A percentile compares a stretch with the other conserved stretches of the same genome.
These are phyloP conservation scores for Intubia oerlemansii DNA, from an alignment of 2,329 filamentous ascomycete species.

Conservation along the genomic window DNA sequence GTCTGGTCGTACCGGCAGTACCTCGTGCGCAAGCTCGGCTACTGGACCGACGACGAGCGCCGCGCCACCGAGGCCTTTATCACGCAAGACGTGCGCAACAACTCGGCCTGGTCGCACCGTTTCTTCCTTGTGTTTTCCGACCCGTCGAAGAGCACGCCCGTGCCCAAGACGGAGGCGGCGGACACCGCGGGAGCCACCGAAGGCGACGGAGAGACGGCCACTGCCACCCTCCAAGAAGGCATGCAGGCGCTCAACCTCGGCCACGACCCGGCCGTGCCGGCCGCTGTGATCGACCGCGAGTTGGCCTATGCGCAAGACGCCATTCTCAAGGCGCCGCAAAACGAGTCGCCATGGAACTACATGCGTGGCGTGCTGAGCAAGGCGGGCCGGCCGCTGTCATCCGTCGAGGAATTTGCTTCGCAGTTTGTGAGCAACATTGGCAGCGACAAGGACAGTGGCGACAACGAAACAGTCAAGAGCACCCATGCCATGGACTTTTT, in stretches of 20 bases:
- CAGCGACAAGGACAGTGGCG: conserved; percentile 18
- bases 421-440: conserved; percentile 31
- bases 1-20: conserved; percentile 90
- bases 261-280: conserved; percentile 33
- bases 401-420: conserved; percentile 25
- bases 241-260: conserved; percentile 24
- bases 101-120: conserved; percentile 92
- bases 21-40: conserved; percentile 41
- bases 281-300: conserved; percentile 50
- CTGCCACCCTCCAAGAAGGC: background rate
- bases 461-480: conserved; percentile 30
- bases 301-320: conserved; percentile 51
- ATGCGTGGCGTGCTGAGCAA: conserved; percentile 55
- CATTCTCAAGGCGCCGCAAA: conserved; percentile 68
- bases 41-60: conserved; percentile 44
- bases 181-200: too few relatives aligned
- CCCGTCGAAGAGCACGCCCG: conserved; percentile 22
- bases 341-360: conserved; percentile 89
- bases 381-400: conserved; percentile 28
- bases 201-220: background rate
- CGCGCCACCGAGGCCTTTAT: conserved; percentile 52
- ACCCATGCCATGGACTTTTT: conserved; percentile 51
- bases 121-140: conserved; percentile 75
- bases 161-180: conserved; percentile 10
- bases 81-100: conserved; percentile 70